A percentile compares a stretch with the other conserved stretches of the same genome.
These are phyloP conservation scores for Meripilus lineatus DNA, from an alignment of 1,284 basidiomycete genomes.

Conservation along the genomic window DNA sequence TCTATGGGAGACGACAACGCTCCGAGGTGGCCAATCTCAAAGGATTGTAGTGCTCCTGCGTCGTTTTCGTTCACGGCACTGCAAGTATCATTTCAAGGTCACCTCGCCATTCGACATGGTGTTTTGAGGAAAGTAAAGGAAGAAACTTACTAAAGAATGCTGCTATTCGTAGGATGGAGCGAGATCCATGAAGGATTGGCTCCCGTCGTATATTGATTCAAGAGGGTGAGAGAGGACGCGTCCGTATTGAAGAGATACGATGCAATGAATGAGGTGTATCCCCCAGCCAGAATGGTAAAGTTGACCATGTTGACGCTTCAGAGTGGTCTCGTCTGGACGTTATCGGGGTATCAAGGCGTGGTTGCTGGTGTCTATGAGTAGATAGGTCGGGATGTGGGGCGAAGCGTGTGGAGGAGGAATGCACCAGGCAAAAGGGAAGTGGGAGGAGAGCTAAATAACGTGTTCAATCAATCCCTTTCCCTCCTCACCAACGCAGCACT, in stretches of 20 bases:
- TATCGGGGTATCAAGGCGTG: no score
- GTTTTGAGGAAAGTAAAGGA: constrained; percentile 1
- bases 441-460: no score
- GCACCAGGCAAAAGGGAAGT: no score
- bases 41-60: constrained; percentile 50
- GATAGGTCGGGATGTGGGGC: no score
- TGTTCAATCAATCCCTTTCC: no score
- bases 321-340: no score
- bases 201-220: constrained; percentile 46
- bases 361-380: no score
- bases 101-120: no score
- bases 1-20: constrained; percentile 41
- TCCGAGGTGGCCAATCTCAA: constrained; percentile 42
- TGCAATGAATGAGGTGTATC: constrained; percentile 55
- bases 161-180: constrained; percentile 45
- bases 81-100: neutral
- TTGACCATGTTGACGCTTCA: constrained; percentile 54
- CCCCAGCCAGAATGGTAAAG: constrained; percentile 58
- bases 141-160: constrained; percentile 50
- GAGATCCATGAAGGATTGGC: constrained; percentile 53
- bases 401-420: no score
- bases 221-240: constrained; percentile 39
- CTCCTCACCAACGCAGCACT: no score
- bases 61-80: constrained; percentile 55
- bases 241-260: constrained; percentile 53